Evolutionary conservation across 1,284 basidiomycete genomes (phyloP), one percentile per base, ranked within the genome.

Genomic region (Ganoderma resinaceum): DNA sequence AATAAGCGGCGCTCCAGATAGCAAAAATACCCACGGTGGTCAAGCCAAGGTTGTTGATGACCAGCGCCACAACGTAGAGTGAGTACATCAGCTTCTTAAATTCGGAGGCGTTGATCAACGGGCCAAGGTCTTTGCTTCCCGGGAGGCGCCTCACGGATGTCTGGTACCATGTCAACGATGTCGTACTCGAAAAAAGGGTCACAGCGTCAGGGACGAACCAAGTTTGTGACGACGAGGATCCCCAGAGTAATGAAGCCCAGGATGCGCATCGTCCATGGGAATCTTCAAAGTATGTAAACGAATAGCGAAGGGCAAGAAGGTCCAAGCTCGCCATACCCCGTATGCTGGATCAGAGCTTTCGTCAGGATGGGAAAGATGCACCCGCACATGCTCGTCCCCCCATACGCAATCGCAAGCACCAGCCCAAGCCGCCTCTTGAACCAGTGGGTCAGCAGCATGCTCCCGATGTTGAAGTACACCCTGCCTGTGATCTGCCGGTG

Each of bases 221-320:
- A 43, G 74, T 87, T 88, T 3, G 83, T 80, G 12, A 83, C 73
- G 16, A 80, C 79, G 7, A 87, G 76, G 1, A 78, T 74, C 26
- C 80, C 69, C 0, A 88, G 61, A 1, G 87, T 74, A n/a, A 89
- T 84, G 66, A 89, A 86, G 0, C 82, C 87, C 37, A 88, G 75
- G 49, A 86, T 83, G 23, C 88, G 82, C 83, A 89, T 86, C 1
- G 87, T 87, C 88, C 88, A 89, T 20, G 3, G 5, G 29, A 55
- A 55, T 20, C 52, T 55, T 16, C 12, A 18, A 20, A 3, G 8
- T 29, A 9, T 11, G 16, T 31, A 1, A 16, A 16, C 16, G 14
- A 12, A 6, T 26, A 40, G 6, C 3, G 23, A 29, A 58, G n/a
- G 8, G n/a, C 18, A 12, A 33, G 18, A 3, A 2, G 1, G 5